These are phyloP conservation scores for Dipteronia sinensis DNA, from an alignment of 345 rosid genomes.

Conservation along the genomic window DNA sequence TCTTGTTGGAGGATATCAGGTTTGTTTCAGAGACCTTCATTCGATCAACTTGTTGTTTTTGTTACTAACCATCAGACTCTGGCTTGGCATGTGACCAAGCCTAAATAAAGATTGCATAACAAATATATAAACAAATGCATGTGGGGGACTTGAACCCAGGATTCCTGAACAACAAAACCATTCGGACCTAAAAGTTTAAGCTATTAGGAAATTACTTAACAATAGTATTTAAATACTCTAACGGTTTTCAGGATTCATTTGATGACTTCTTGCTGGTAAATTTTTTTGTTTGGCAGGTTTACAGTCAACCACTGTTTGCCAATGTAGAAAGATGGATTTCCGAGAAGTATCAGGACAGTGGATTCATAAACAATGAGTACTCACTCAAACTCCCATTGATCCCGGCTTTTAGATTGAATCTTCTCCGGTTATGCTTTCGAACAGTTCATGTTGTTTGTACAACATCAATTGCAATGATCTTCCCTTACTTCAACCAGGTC, in stretches of 20 bases:
- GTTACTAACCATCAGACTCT: no score
- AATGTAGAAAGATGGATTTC: slow-evolving; percentile 52
- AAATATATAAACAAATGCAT: no score
- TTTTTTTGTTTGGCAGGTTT: slow-evolving; percentile 39
- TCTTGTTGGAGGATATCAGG: slow-evolving; percentile 61
- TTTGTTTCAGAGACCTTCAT: not conserved
- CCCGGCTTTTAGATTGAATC: slow-evolving; percentile 38
- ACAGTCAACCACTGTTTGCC: slow-evolving; percentile 71
- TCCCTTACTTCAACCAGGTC: slow-evolving; percentile 69
- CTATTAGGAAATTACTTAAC: no score
- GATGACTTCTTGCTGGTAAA: no score
- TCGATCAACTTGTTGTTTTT: no score
- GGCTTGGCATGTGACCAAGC: no score
- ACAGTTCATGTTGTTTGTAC: slow-evolving; percentile 47
- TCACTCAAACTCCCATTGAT: slow-evolving; percentile 30
- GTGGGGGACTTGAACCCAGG: no score
- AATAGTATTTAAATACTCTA: no score
- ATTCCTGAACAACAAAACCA: no score
- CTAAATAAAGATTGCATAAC: no score
- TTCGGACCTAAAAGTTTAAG: no score
- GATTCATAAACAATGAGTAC: slow-evolving; percentile 42
- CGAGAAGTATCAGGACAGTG: slow-evolving; percentile 37
- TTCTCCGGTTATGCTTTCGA: slow-evolving; percentile 44
- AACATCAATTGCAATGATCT: slow-evolving; percentile 39
- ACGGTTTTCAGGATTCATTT: no score